Evolutionary conservation across 1,139 yeast genomes (phyloP), one percentile per base, ranked within the genome.

Genomic region (Barnettozyma hawaiiensis): DNA sequence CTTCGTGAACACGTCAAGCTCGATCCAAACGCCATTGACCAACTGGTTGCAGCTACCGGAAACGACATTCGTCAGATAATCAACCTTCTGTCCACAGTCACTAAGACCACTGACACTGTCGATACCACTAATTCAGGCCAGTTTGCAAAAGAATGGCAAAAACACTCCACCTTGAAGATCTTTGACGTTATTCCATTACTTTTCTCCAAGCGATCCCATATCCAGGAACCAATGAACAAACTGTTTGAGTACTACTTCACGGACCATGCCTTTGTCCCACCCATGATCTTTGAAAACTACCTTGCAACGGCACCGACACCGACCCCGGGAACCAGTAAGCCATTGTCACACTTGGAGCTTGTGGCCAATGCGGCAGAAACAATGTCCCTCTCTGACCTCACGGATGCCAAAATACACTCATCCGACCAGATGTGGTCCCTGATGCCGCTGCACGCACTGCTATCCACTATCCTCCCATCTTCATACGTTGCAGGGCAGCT

Each of bases 281-380:
- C 92, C 49, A 92, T 94, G 97, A 76, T 94, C 39, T 97, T 92
- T 60, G 98, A 94, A 61, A 94, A 94, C 63, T 94, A 94, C 60
- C 62, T 87, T 40, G 67, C 66, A 39, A 81, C 95, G 0, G 66
- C 66, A 32, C 94, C 95, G 3, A 41, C 64, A 19, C 44, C 41
- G 9, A 33, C 44, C 4, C 33, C 60, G 23, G 65, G 74, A 31
- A 53, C 61, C n/a, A 57, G 61, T 3, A 62, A 61, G 11, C 50
- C 66, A 14, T 69, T 15, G 26, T 34, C 73, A 21, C 87, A 81
- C 53, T 64, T 92, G 45, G 71, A 74, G 50, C 69, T 78, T 27
- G 81, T 84, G 1, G 83, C 87, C 1, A 67, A 69, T 24, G 98
- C 98, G 0, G 87, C 97, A 0, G 90, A 87, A 51, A 78, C 86